phyloP scores from a whole-genome alignment of 306 rosid species.

The Abrus pulchellus region DNA sequence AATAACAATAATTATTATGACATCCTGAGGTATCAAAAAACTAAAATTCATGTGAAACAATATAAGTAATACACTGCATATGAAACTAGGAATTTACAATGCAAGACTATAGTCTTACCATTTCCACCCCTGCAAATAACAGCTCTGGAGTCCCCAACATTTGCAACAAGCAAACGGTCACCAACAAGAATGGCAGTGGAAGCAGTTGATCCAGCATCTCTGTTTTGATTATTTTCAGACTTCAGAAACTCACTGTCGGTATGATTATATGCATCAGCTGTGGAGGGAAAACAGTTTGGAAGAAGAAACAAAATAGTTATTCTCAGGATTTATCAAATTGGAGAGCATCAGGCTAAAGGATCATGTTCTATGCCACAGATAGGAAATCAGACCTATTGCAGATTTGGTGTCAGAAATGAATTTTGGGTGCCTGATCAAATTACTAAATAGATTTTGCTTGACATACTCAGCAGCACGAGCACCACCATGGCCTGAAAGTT shows the following conservation, averaged over 20 bases:
- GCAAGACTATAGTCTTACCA: conserved; percentile 63
- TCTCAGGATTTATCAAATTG: conserved; percentile 35
- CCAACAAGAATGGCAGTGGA: conserved; percentile 98
- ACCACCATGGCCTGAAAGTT: conserved; percentile 93
- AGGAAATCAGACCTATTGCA: conserved; percentile 73
- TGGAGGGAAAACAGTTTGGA: conserved; percentile 22
- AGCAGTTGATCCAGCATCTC: conserved; percentile 99
- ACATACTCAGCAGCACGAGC: conserved; percentile 99
- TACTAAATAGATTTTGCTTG: conserved; percentile 94
- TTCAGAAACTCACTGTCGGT: conserved; percentile 96
- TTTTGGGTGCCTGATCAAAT: conserved; percentile 91
- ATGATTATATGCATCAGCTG: conserved; percentile 97
- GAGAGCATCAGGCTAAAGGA: conserved; percentile 11
- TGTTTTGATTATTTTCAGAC: conserved; percentile 88
- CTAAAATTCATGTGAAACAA: conserved; percentile 20
- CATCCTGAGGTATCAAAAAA: conserved; percentile 2
- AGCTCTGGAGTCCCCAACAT: conserved; percentile 96
- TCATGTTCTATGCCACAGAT: background rate
- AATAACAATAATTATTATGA: conserved; percentile 16
- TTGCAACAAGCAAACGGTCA: conserved; percentile 95
- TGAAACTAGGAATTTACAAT: conserved; percentile 11
- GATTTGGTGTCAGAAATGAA: conserved; percentile 96
- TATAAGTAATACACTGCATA: background rate
- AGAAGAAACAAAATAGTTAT: conserved; percentile 19
- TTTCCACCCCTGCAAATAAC: conserved; percentile 94